A percentile compares a stretch with the other conserved stretches of the same genome.
Conservation (phyloP, 1,284 basidiomycete species). For the Phylloboletellus chloephorus region DNA sequence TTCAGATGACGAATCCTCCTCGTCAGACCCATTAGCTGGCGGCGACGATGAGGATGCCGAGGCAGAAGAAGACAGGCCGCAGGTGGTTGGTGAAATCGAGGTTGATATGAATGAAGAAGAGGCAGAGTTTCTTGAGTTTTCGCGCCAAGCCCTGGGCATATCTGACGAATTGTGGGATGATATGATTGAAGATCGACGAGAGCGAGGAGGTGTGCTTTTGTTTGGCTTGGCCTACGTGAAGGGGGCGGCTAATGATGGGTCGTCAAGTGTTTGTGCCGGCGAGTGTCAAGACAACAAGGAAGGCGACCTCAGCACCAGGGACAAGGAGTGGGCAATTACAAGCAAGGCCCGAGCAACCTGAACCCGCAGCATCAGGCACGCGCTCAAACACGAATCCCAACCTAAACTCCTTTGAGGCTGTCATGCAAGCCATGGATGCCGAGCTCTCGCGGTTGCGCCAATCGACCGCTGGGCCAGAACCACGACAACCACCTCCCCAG, state of each 20-base stretch:
- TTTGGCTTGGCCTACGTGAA: background rate
- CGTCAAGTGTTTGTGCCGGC: constrained; percentile 63
- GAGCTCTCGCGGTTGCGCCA: constrained; percentile 55
- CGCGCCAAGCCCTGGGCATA: constrained; percentile 83
- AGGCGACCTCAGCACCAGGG: constrained; percentile 4
- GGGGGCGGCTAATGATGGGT: constrained; percentile 6
- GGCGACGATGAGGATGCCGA: constrained; percentile 57
- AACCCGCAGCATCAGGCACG: constrained; percentile 29
- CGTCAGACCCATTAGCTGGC: constrained; percentile 30
- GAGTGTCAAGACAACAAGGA: constrained; percentile 27
- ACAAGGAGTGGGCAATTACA: constrained; percentile 1
- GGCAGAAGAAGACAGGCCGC: constrained; percentile 69
- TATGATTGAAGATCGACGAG: constrained; percentile 71
- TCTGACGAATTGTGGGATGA: constrained; percentile 77
- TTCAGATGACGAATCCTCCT: constrained; percentile 72
- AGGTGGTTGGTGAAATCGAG: constrained; percentile 76
- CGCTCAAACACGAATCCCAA: constrained; percentile 52
- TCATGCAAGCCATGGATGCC: constrained; percentile 92
- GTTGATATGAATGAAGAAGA: constrained; percentile 86
- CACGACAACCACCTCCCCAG: constrained; percentile 10
- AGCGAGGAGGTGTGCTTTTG: constrained; percentile 62
- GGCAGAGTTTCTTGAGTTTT: constrained; percentile 90
- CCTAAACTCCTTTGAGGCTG: constrained; percentile 87
- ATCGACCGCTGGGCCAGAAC: constrained; percentile 18
- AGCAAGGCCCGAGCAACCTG: constrained; percentile 6